Base-by-base conservation (phyloP, 805 yeast genomes). In the Wickerhamiella qilinensis region DNA sequence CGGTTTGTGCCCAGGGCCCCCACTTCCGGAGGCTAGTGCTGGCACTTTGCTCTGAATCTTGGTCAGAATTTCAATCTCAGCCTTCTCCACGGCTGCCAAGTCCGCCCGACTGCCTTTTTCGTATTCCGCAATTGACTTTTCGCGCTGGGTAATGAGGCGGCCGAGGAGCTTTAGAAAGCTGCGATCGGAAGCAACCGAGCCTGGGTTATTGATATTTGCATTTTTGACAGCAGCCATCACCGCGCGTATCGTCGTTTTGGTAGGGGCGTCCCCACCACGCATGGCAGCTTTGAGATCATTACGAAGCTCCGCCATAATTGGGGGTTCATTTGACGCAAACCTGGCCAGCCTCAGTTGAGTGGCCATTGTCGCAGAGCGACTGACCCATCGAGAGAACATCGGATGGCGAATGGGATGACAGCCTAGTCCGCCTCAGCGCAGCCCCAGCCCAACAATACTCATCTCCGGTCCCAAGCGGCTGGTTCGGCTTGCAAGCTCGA, bases 11-110 rank as follows among this genome's bases (percentile, higher is more conserved):
- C n/a, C n/a, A n/a, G n/a, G n/a, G n/a, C n/a, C n/a, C n/a, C n/a
- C n/a, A n/a, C n/a, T n/a, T n/a, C n/a, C n/a, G n/a, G n/a, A n/a
- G 9, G 25, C 25, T 11, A 11, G 25, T 11, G 72, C 67, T 7
- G 74, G 71, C 18, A 75, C 52, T 21, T 54, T 46, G 1, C 42
- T 35, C 34, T 65, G 47, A 36, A 71, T 65, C 14, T 51, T 46
- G 20, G 64, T 46, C 31, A 75, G 62, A 25, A 71, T 51, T 0
- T 43, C 53, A 21, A 65, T 48, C 53, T 75, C 78, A 16, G 54
- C 50, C 18, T 52, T 46, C 54, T 75, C 82, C 38, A 64, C 65
- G n/a, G 62, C 67, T 1, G 66, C 75, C 42, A 75, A 55, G 43
- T 75, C 81, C 2, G 48, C 52, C 45, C 82, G 64, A 8, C 60